Conservation (phyloP, 2,329 filamentous ascomycete species). For the Knoxdaviesia capensis region DNA sequence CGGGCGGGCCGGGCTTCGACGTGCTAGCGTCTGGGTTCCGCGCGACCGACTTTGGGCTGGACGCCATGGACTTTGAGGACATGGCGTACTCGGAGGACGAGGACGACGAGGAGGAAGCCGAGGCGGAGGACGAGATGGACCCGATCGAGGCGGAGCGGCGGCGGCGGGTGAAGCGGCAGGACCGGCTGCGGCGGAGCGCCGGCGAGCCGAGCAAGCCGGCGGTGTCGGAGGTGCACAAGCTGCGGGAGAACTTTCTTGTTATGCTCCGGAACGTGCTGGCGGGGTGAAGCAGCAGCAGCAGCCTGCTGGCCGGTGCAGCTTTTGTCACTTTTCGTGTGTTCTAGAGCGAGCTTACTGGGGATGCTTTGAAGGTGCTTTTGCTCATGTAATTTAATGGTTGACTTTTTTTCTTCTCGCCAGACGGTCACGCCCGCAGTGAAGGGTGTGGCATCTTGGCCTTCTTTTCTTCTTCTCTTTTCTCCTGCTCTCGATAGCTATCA, state of each 20-base stretch:
- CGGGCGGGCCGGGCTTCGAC: constrained; percentile 23
- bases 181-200: constrained; percentile 58
- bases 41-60: constrained; percentile 73
- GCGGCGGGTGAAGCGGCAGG: constrained; percentile 55
- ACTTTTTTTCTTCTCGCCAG: too few relatives aligned
- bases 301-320: not conserved
- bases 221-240: constrained; percentile 59
- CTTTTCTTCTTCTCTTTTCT: too few relatives aligned
- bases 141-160: constrained; percentile 75
- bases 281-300: constrained; percentile 23
- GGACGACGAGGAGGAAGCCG: constrained; percentile 45
- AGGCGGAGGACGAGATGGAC: constrained; percentile 60
- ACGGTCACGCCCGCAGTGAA: too few relatives aligned
- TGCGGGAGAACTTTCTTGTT: constrained; percentile 58
- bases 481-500: too few relatives aligned
- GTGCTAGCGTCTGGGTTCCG: constrained; percentile 42
- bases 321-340: not conserved
- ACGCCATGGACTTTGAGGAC: constrained; percentile 71
- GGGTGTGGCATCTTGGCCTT: too few relatives aligned
- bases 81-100: constrained; percentile 58
- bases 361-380: not conserved
- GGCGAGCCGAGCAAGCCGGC: constrained; percentile 69
- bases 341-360: not conserved
- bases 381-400: too few relatives aligned
- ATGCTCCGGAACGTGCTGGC: constrained; percentile 72